These are phyloP conservation scores for Diaporthe longicolla DNA, from an alignment of 2,329 filamentous ascomycete genomes.

Conservation along the genomic window DNA sequence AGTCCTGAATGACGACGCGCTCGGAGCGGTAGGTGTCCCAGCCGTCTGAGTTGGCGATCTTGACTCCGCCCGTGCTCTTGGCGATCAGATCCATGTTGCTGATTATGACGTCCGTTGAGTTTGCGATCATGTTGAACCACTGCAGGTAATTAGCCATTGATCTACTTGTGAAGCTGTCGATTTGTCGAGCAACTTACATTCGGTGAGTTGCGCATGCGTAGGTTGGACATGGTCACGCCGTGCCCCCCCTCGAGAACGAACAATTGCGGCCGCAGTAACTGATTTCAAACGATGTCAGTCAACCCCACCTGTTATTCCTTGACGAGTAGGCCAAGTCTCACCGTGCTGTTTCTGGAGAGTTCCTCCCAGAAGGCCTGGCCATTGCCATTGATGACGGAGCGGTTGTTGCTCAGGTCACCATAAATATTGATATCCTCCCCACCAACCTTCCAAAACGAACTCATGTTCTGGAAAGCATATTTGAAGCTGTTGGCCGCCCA, in stretches of 20 bases:
- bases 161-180: rapidly evolving
- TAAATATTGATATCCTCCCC: conserved; percentile 72
- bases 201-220: conserved; percentile 69
- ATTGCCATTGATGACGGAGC: conserved; percentile 69
- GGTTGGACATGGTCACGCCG: conserved; percentile 62
- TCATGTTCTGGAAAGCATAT: conserved; percentile 69
- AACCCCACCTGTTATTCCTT: neutral
- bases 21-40: conserved; percentile 56
- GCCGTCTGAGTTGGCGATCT: conserved; percentile 63
- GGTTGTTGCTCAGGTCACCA: conserved; percentile 53
- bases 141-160: neutral
- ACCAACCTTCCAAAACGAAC: conserved; percentile 71
- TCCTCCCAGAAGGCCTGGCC: conserved; percentile 69
- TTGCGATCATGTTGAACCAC: conserved; percentile 70
- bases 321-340: conserved; percentile 45
- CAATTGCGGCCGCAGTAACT: conserved; percentile 64
- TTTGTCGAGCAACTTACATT: conserved; percentile 50
- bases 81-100: conserved; percentile 62
- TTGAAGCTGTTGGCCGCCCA: conserved; percentile 67
- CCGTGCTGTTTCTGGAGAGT: conserved; percentile 63
- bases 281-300: neutral
- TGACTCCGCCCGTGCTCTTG: conserved; percentile 58
- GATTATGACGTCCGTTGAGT: conserved; percentile 67
- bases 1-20: conserved; percentile 54
- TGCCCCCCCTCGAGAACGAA: conserved; percentile 67